Base-by-base conservation (phyloP, 139 green algal genomes). In the Chlorokybus atmophyticus region DNA sequence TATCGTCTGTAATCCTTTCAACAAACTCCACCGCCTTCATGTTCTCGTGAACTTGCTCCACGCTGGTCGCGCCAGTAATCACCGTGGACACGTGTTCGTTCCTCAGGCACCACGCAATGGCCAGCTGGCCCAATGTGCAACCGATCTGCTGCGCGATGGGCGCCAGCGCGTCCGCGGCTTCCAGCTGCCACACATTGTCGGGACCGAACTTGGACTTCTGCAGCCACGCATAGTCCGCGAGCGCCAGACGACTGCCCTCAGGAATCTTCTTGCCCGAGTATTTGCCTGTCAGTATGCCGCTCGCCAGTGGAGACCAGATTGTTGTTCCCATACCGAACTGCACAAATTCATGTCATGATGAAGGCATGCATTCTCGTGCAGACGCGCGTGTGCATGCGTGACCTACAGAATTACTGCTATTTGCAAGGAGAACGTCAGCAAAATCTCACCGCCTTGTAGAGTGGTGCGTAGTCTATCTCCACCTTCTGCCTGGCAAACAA, bases 271-370 rank as follows among this genome's bases (percentile, higher is more conserved):
- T 75, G 57, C 66, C 62, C 7, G 42, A 63, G 76, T 94, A 94
- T 62, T 94, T 94, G 49, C 85, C 85, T 5, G 75, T 92, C 2
- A 93, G 70, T 28, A 93, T 39, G 23, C 85, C 85, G 2, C 67
- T 87, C 0, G 79, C 76, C 28, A 93, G 73, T 0, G 85, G 85
- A 39, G 48, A 75, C 81, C 82, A 94, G 21, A 74, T 88, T 25
- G 85, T 93, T 1, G 83, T 59, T 1, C 85, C 85, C 48, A 81
- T 53, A 5, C 79, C 82, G 35, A 60, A 75, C 35, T 64, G n/a
- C n/a, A n/a, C n/a, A n/a, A n/a, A n/a, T n/a, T n/a, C n/a, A n/a
- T n/a, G n/a, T n/a, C n/a, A n/a, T n/a, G n/a, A n/a, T n/a, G n/a
- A n/a, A n/a, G n/a, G n/a, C n/a, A n/a, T n/a, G n/a, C n/a, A n/a